Evolutionary conservation across 495 filamentous ascomycete species (phyloP), one percentile per base, ranked within the genome.

Genomic region (Beverwykella pulmonaria): DNA sequence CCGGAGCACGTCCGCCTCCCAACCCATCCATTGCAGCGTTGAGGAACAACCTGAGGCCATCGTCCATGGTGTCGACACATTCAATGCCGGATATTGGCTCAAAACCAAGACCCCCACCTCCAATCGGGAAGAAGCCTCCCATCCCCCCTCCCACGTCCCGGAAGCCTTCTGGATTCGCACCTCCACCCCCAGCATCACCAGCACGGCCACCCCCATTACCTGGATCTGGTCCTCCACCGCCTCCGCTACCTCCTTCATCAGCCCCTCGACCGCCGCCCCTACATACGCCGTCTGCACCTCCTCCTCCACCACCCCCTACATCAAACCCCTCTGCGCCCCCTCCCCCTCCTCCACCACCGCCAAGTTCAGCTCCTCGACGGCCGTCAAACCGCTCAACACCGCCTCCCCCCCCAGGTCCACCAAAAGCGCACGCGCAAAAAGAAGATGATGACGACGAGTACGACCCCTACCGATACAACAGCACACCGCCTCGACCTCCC

Each of bases 191-290:
- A 19, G 55, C 74, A 2, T 59, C 69, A 30, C 65, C 70, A 44
- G 53, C 68, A 44, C 77, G 79, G 48, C 71, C 80, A 44, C 73
- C 78, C 36, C 78, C 79, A 36, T 75, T 80, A 27, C 79, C 82
- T 26, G 77, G 73, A 30, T 78, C 78, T 27, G 72, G 71, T 70
- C 78, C 74, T 75, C 76, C 68, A 54, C 71, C 72, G 71, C 78
- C 74, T 74, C 76, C 69, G 55, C 81, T 74, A 61, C 74, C 85
- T 52, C 83, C 82, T 41, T 82, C 85, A 46, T 70, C 87, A 87
- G 61, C 77, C 77, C 85, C 61, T 82, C 88, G 50, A 92, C 93
- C 79, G 92, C 95, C 71, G 86, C 89, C 22, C n/a, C n/a, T n/a
- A n/a, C n/a, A n/a, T n/a, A n/a, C n/a, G n/a, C n/a, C n/a, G n/a